Evolutionary conservation across 2,329 filamentous ascomycete species (phyloP), one percentile per base, ranked within the genome.

Genomic region (Cercospora brassicicola): DNA sequence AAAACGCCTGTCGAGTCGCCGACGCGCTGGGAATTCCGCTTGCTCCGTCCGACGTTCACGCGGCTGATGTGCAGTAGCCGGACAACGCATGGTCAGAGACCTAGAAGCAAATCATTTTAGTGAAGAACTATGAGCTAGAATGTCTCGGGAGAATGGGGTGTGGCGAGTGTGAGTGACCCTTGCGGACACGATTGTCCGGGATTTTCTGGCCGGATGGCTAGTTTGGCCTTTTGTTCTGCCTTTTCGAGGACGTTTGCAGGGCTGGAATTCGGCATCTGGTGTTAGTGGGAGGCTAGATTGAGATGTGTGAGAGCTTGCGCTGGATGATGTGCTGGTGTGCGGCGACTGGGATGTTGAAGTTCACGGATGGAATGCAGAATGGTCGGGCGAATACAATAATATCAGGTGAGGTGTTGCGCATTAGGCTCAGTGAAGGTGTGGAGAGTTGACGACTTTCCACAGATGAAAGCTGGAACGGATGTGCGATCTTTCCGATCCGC

Each of bases 11-110:
- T 30, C 45, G 45, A 48, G 45, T 48, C 48, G 48, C 48, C 48
- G 48, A 55, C 48, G 23, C 2, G 48, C 48, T 55, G 48, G 48
- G 11, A 33, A 26, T 30, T 56, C 53, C 53, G 23, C 23, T 53
- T 11, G 1, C 23, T 28, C 13, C 55, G 18, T 33, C 55, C 55
- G 55, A 20, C 15, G 55, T 59, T 59, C 30, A 59, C 55, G 55
- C 55, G 55, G 55, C 55, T 59, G 55, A 59, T 59, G 55, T 36
- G 31, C 55, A 59, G 55, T 36, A 59, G 55, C 30, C 55, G 28
- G 55, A 59, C 55, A 59, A 31, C 28, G 28, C 55, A 59, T 55
- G 48, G 48, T 55, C 23, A 55, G 48, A 4, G 23, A 55, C 48
- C 48, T 15, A 13, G 13, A 55, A n/a, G 48, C 23, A 55, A 23